phyloP scores from a whole-genome alignment of 768 basidiomycete species.

The Suillus subaureus region DNA sequence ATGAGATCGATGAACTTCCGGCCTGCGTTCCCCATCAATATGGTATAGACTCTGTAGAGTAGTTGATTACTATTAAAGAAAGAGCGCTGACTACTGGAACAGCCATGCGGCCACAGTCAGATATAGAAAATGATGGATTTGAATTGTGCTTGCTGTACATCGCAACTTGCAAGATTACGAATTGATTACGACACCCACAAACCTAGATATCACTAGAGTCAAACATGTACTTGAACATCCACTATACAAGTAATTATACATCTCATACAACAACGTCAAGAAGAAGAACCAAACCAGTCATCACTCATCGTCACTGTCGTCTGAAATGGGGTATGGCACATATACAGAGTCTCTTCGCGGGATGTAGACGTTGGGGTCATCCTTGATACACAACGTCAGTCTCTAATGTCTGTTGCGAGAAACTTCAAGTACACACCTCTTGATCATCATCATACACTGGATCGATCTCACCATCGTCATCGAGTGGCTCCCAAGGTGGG shows the following conservation, averaged over 20 bases:
- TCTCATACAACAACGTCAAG: background rate
- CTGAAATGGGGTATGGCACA: background rate
- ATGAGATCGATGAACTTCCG: conserved; percentile 35
- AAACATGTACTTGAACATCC: background rate
- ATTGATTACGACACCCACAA: background rate
- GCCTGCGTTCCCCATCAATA: conserved; percentile 15
- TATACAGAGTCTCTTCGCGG: background rate
- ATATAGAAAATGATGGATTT: conserved; percentile 1
- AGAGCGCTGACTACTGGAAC: no score
- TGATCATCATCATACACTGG: conserved; percentile 10
- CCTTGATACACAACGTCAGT: background rate
- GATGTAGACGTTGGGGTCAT: background rate
- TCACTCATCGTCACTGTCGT: background rate
- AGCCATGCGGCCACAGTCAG: background rate
- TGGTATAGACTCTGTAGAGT: background rate
- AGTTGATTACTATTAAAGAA: background rate
- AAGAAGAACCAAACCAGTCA: no score
- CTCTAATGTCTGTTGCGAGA: background rate
- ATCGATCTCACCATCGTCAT: conserved; percentile 29
- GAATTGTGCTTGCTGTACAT: background rate
- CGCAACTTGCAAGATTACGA: background rate
- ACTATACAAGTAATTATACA: background rate
- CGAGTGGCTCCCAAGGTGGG: conserved; percentile 26
- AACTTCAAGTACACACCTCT: background rate
- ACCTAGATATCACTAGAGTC: background rate